Conservation (phyloP, 2,329 filamentous ascomycete genomes). For the Seiridium unicorne region DNA sequence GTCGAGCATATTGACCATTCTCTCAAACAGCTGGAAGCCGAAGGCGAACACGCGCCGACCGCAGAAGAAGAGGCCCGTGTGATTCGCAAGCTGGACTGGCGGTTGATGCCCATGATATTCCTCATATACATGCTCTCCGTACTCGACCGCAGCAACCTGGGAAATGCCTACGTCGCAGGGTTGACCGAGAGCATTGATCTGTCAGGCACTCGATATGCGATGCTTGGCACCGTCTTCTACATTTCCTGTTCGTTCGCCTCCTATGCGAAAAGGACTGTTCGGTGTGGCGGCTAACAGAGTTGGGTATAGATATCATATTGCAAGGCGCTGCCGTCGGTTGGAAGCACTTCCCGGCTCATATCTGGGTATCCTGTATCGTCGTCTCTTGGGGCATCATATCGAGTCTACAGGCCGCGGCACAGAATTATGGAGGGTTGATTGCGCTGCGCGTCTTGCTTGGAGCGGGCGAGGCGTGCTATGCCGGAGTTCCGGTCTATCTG, state of each 20-base stretch:
- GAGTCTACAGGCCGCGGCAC: constrained; percentile 36
- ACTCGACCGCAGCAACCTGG: constrained; percentile 28
- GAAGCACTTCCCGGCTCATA: constrained; percentile 21
- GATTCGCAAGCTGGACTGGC: constrained; percentile 16
- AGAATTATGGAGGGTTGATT: constrained; percentile 36
- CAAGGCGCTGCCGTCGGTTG: constrained; percentile 14
- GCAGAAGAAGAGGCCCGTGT: background rate
- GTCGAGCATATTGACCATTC: background rate
- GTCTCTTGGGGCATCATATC: constrained; percentile 41
- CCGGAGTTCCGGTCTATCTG: constrained; percentile 36
- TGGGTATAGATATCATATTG: constrained; percentile 13
- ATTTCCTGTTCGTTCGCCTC: background rate
- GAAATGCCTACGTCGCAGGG: constrained; percentile 25
- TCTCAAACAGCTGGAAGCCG: background rate
- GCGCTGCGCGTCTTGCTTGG: constrained; percentile 41
- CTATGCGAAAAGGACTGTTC: too few species aligned
- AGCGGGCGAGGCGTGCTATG: constrained; percentile 35
- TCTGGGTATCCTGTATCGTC: constrained; percentile 41
- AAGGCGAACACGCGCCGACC: background rate
- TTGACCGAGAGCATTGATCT: constrained; percentile 25
- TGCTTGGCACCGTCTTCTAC: constrained; percentile 26
- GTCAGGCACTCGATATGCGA: constrained; percentile 19
- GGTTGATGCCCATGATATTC: constrained; percentile 20
- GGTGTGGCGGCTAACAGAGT: background rate
- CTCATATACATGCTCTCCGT: constrained; percentile 30